Evolutionary conservation across 2,329 filamentous ascomycete species (phyloP).

Genomic region (Colletotrichum melonis): DNA sequence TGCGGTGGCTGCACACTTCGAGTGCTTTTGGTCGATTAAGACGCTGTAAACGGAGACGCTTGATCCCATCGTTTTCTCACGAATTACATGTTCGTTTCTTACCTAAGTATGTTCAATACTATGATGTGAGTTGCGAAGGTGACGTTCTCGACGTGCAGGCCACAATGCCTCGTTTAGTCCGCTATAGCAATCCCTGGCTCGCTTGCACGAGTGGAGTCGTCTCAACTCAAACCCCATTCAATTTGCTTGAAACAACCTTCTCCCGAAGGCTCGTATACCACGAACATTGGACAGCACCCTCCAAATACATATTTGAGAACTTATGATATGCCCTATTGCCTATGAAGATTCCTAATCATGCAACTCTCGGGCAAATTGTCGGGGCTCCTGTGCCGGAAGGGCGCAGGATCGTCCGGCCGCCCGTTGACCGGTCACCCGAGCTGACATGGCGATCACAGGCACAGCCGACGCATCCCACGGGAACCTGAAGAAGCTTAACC

Average conservation of each 20-base stretch:
- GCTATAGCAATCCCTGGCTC: background rate
- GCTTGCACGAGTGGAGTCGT: background rate
- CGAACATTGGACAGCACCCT: background rate
- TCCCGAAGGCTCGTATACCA: background rate
- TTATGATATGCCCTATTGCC: background rate
- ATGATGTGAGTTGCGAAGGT: no score
- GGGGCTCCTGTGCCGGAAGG: background rate
- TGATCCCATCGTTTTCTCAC: no score
- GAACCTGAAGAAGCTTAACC: background rate
- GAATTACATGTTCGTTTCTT: no score
- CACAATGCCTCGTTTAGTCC: background rate
- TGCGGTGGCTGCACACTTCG: no score
- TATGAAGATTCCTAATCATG: background rate
- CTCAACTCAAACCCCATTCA: slow-evolving; percentile 12
- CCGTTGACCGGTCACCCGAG: slow-evolving; percentile 4
- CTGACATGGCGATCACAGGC: background rate
- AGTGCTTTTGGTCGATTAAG: no score
- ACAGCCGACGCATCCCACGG: background rate
- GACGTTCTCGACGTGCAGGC: no score
- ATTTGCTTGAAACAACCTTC: slow-evolving; percentile 15
- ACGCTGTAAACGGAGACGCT: no score
- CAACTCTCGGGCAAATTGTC: no score
- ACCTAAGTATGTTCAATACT: no score
- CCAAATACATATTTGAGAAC: background rate
- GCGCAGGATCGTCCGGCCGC: background rate